These are phyloP conservation scores for Alternaria consortialis DNA, from an alignment of 2,329 filamentous ascomycete species.

Conservation along the genomic window DNA sequence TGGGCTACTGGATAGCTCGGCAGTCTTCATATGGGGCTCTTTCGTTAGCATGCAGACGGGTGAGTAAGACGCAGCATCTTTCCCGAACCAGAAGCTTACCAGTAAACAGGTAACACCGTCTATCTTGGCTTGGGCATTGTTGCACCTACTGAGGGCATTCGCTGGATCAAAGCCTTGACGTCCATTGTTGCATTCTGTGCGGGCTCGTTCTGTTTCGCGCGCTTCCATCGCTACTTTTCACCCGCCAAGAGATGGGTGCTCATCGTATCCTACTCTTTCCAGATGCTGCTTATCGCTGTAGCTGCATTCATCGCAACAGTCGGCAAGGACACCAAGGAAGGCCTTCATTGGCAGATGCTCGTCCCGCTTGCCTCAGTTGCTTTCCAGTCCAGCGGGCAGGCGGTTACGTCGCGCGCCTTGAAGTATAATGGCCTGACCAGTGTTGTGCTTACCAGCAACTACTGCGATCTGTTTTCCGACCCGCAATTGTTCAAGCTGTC, in stretches of 20 bases:
- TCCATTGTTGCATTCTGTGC: constrained; percentile 76
- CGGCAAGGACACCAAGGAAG: constrained; percentile 48
- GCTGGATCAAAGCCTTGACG: constrained; percentile 76
- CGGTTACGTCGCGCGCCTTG: constrained; percentile 75
- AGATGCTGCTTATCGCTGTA: constrained; percentile 53
- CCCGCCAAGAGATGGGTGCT: constrained; percentile 72
- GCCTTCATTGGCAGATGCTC: constrained; percentile 62
- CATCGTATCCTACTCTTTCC: constrained; percentile 54
- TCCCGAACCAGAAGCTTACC: constrained; percentile 21
- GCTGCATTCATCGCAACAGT: constrained; percentile 56
- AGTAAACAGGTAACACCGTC: constrained; percentile 71
- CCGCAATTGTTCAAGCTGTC: constrained; percentile 57
- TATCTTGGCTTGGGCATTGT: constrained; percentile 80
- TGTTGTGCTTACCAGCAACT: constrained; percentile 82
- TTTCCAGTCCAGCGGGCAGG: constrained; percentile 81
- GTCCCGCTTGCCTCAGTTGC: constrained; percentile 74
- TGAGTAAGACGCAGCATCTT: constrained; percentile 42
- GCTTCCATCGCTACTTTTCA: constrained; percentile 71
- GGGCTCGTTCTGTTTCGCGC: constrained; percentile 75
- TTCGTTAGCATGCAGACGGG: constrained; percentile 88
- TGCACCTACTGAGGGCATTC: constrained; percentile 60
- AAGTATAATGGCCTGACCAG: constrained; percentile 76
- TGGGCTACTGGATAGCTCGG: constrained; percentile 78
- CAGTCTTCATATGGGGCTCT: constrained; percentile 78
- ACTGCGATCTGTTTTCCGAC: constrained; percentile 81